Percentiles rank a stretch among this genome's conserved stretches.
These are phyloP conservation scores for Rhododendron kiyosumense DNA, from an alignment of 148 eudicot genomes.

Conservation along the genomic window DNA sequence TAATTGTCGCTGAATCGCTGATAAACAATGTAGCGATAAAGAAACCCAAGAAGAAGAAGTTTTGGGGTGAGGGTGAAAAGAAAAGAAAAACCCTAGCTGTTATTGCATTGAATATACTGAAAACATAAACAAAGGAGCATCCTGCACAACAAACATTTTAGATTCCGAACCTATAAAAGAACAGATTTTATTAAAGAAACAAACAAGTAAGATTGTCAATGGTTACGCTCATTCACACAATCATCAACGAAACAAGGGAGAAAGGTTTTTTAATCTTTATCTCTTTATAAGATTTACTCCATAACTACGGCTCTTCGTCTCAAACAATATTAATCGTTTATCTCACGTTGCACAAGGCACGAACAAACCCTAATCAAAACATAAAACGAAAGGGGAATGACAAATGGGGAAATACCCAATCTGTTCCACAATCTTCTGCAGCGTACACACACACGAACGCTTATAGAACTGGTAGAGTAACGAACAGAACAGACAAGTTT, in stretches of 20 bases:
- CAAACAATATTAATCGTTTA: too few species aligned
- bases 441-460: not conserved
- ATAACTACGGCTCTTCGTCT: too few species aligned
- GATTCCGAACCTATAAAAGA: not conserved
- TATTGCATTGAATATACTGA: not conserved
- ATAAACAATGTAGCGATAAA: not conserved
- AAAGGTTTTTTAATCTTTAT: too few species aligned
- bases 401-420: not conserved
- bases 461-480: not conserved
- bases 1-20: not conserved
- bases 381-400: not conserved
- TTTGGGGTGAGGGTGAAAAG: not conserved
- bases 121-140: not conserved
- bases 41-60: not conserved
- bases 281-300: too few species aligned
- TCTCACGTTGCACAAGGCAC: too few species aligned
- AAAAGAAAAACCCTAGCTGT: slow-evolving; percentile 4
- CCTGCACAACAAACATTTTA: not conserved
- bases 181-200: not conserved
- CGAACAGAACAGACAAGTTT: not conserved
- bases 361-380: too few species aligned
- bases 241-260: too few species aligned
- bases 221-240: not conserved
- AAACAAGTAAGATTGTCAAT: not conserved
- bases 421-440: not conserved